phyloP scores from a whole-genome alignment of 108 stramenopile species.

The Nannochloropsis oceanica region DNA sequence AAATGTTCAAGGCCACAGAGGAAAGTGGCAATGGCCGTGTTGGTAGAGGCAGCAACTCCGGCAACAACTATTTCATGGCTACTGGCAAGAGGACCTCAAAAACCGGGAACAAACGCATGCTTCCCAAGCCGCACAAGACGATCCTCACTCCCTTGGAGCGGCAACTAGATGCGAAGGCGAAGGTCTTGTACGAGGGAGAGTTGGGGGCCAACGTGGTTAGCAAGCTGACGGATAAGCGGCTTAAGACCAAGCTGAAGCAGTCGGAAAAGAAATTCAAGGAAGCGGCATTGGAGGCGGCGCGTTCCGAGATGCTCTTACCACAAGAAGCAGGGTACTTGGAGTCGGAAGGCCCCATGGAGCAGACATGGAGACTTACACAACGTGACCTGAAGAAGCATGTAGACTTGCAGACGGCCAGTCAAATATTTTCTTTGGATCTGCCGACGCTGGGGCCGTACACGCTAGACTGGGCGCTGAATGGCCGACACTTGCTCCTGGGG shows the following conservation, averaged over 20 bases:
- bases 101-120: no score
- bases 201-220: background rate
- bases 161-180: background rate
- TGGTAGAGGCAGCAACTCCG: no score
- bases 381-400: constrained; percentile 24
- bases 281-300: constrained; percentile 35
- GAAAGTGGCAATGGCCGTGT: no score
- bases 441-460: constrained; percentile 41
- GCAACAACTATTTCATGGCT: no score
- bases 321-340: constrained; percentile 39
- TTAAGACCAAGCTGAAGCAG: background rate
- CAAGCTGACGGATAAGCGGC: constrained; percentile 13
- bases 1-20: no score
- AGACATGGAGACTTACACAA: constrained; percentile 42
- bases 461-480: constrained; percentile 34
- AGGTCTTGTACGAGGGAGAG: background rate
- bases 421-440: constrained; percentile 38
- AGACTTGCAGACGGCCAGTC: constrained; percentile 27
- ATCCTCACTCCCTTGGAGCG: background rate
- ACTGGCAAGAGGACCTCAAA: no score
- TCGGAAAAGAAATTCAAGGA: constrained; percentile 20
- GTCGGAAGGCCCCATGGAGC: constrained; percentile 38
- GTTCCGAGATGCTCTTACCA: constrained; percentile 40
- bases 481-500: constrained; percentile 38
- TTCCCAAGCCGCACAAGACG: background rate